Conservation (phyloP, 306 rosid species). For the Mimosa bimucronata region DNA sequence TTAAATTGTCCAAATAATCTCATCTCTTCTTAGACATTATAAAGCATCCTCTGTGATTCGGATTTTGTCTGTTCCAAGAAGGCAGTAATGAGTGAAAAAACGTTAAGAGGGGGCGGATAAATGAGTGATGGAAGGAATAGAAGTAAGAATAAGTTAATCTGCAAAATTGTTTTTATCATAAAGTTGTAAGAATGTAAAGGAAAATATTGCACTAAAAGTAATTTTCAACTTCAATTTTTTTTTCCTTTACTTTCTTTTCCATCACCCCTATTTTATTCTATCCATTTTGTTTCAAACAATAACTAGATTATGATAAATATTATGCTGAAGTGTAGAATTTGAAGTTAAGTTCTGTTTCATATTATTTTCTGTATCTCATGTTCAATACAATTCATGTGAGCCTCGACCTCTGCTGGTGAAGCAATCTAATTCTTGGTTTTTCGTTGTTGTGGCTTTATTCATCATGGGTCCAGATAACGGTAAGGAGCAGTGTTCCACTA, state of each 20-base stretch:
- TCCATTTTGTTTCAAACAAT: not conserved
- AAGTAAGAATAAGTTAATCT: not conserved
- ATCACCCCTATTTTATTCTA: not conserved
- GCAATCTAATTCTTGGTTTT: conserved; percentile 26
- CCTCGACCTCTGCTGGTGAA: conserved; percentile 21
- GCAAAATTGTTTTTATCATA: not conserved
- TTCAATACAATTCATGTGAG: not conserved
- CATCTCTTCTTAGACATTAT: not conserved
- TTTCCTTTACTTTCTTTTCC: not conserved
- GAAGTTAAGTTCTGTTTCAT: not conserved
- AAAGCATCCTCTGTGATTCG: not conserved
- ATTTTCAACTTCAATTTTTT: not conserved
- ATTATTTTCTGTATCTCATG: not conserved
- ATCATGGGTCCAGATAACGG: conserved; percentile 54
- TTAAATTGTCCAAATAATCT: not conserved
- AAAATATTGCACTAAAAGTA: not conserved
- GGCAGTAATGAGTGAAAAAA: conserved; percentile 19
- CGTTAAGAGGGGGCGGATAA: not conserved
- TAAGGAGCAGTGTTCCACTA: conserved; percentile 47
- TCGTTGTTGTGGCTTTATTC: conserved; percentile 27
- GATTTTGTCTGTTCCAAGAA: conserved; percentile 26
- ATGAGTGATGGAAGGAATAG: not conserved
- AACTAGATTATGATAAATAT: not conserved
- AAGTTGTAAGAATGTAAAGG: not conserved
- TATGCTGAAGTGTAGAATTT: not conserved